A percentile compares a stretch with the other conserved stretches of the same genome.
phyloP scores from a whole-genome alignment of 805 yeast species.

The Metschnikowia amazonensis region DNA sequence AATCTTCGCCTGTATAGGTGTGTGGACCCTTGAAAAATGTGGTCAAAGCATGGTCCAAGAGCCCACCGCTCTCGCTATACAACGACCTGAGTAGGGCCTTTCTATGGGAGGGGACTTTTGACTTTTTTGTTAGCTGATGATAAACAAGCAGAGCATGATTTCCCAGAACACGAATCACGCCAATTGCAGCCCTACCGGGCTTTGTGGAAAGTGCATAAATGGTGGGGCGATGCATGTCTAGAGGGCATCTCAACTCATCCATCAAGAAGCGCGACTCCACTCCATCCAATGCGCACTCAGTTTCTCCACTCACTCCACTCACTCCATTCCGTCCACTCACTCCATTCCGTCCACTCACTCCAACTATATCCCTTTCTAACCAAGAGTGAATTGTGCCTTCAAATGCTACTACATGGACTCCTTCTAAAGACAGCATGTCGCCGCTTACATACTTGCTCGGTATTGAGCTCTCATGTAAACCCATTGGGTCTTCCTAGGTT shows the following conservation, averaged over 20 bases:
- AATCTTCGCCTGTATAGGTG: slow-evolving; percentile 90
- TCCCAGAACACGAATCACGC: slow-evolving; percentile 81
- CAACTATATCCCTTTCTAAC: too few species aligned
- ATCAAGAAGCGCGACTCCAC: not conserved
- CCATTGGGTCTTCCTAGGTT: slow-evolving; percentile 39
- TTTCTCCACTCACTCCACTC: too few species aligned
- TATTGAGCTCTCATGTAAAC: slow-evolving; percentile 26
- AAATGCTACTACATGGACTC: not conserved
- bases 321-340: too few species aligned
- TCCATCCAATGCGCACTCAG: not conserved
- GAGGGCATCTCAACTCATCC: not conserved
- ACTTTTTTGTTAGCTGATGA: slow-evolving; percentile 42
- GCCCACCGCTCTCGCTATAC: slow-evolving; percentile 36
- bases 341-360: too few species aligned
- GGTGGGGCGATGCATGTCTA: slow-evolving; percentile 47
- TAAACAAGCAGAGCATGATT: slow-evolving; percentile 49
- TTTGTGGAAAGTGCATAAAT: slow-evolving; percentile 89
- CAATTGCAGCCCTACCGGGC: slow-evolving; percentile 78
- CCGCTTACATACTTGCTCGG: not conserved
- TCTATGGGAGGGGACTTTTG: slow-evolving; percentile 43
- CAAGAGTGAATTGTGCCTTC: too few species aligned
- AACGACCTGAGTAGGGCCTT: slow-evolving; percentile 57
- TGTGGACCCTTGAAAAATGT: slow-evolving; percentile 67
- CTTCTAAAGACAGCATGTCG: not conserved
- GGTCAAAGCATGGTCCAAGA: slow-evolving; percentile 76